These are phyloP conservation scores for Ophiocordyceps camponoti-saundersi DNA, from an alignment of 2,329 filamentous ascomycete species.

Conservation along the genomic window DNA sequence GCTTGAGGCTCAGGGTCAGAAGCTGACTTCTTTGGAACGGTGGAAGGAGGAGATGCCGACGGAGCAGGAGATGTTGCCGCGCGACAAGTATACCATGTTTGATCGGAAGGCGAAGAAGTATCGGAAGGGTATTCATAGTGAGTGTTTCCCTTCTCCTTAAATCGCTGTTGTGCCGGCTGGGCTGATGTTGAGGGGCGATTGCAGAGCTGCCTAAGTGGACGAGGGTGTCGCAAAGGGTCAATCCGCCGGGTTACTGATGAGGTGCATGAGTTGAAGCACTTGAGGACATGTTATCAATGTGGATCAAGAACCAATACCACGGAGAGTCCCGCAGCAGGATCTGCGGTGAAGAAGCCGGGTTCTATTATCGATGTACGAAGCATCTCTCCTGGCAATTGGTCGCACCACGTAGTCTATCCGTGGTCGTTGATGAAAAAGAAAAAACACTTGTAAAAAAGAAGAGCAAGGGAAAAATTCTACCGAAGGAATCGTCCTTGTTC, in stretches of 20 bases:
- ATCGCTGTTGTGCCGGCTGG: neutral
- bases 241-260: slow-evolving; percentile 77
- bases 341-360: too few relatives aligned
- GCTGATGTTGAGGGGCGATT: slow-evolving; percentile 5
- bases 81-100: slow-evolving; percentile 97
- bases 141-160: slow-evolving; percentile 18
- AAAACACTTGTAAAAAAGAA: too few relatives aligned
- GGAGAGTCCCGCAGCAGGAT: too few relatives aligned
- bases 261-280: too few relatives aligned
- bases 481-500: slow-evolving; percentile 16
- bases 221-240: slow-evolving; percentile 80
- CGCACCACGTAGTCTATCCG: too few relatives aligned
- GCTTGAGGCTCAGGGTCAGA: slow-evolving; percentile 54
- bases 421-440: neutral
- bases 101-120: slow-evolving; percentile 92
- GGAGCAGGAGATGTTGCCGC: slow-evolving; percentile 87
- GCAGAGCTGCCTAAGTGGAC: slow-evolving; percentile 84
- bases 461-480: neutral
- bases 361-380: too few relatives aligned
- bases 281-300: neutral
- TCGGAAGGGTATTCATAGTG: slow-evolving; percentile 94
- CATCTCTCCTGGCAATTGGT: too few relatives aligned
- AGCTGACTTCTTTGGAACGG: slow-evolving; percentile 61
- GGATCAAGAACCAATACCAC: too few relatives aligned
- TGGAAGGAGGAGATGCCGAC: slow-evolving; percentile 96